phyloP scores from a whole-genome alignment of 139 green algal species.

The Choricystis sp. region DNA sequence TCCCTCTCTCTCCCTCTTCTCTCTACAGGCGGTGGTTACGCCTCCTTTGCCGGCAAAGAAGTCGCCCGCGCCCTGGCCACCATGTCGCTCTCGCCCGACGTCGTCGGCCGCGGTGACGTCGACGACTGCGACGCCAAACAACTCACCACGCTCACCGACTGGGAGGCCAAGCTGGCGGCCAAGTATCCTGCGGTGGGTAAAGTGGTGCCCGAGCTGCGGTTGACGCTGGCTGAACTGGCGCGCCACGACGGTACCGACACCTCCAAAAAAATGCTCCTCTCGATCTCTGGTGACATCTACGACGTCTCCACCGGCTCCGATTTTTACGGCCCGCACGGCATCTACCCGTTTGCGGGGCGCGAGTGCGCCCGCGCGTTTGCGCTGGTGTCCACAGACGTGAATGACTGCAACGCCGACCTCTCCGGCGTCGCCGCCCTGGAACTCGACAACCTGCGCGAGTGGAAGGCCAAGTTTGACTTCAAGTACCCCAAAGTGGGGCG shows the following conservation, averaged over 20 bases:
- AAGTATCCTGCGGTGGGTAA: slow-evolving; percentile 40
- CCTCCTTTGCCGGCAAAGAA: slow-evolving; percentile 44
- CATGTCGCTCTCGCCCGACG: slow-evolving; percentile 12
- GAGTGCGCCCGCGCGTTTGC: slow-evolving; percentile 65
- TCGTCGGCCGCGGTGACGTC: slow-evolving; percentile 26
- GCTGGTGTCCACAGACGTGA: slow-evolving; percentile 49
- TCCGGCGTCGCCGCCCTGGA: slow-evolving; percentile 32
- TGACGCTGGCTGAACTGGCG: slow-evolving; percentile 46
- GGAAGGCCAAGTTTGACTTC: slow-evolving; percentile 47
- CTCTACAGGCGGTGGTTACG: slow-evolving; percentile 16
- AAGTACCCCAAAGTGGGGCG: slow-evolving; percentile 52
- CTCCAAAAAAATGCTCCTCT: slow-evolving; percentile 41
- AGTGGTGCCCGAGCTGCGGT: slow-evolving; percentile 32
- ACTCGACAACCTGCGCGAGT: slow-evolving; percentile 49
- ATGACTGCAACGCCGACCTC: slow-evolving; percentile 50
- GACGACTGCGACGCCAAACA: slow-evolving; percentile 9
- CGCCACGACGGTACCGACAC: slow-evolving; percentile 36
- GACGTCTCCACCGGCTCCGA: slow-evolving; percentile 48
- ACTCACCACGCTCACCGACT: slow-evolving; percentile 25
- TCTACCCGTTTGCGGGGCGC: slow-evolving; percentile 69
- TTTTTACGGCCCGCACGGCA: slow-evolving; percentile 66
- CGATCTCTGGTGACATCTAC: slow-evolving; percentile 54
- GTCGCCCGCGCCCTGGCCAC: slow-evolving; percentile 37
- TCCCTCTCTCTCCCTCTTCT: slow-evolving; percentile 1
- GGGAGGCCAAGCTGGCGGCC: slow-evolving; percentile 26